Evolutionary conservation across 495 filamentous ascomycete species (phyloP), one percentile per base, ranked within the genome.

Genomic region (Penicillium tannophilum): DNA sequence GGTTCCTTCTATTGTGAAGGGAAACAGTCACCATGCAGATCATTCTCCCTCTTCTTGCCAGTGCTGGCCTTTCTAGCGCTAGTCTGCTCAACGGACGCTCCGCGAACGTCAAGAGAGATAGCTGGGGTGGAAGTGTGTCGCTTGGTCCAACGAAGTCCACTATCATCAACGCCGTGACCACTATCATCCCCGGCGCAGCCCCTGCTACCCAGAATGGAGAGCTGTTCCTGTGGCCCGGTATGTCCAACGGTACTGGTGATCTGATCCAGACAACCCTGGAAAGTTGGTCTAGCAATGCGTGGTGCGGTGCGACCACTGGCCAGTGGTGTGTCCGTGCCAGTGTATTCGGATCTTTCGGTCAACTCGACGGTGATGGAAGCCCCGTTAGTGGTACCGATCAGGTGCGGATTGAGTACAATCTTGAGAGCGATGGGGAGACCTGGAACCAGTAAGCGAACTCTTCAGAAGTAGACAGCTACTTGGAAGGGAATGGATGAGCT

Each of bases 171-270:
- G 74, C 76, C 8, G 73, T 76, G 6, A 76, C 73, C n/a, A 77
- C 76, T 24, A 49, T 77, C 43, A 69, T 75, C 50, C 73, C 76
- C 9, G 76, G 74, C 24, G 48, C 64, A 33, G 72, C 73, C 0
- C 73, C 76, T 4, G 28, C 67, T 0, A 71, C 72, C 2, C 74
- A 78, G 56, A 70, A 64, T 45, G 74, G 74, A 7, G 65, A 60
- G 20, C 62, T 78, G 0, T 78, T 76, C 64, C 64, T 78, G 26
- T 78, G 75, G 75, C 75, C 73, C 16, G 75, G 74, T 0, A 78
- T 78, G 74, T 75, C 72, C 62, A 78, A 78, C 54, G 70, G 74
- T 35, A 78, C 76, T 1, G 74, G 76, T 4, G 76, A 78, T 52
- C 56, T 78, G 17, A 61, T 77, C 56, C 73, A 78, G 63, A 71